Evolutionary conservation across 306 rosid species (phyloP), one percentile per base, ranked within the genome.

Genomic region (Astragalus membranaceus): DNA sequence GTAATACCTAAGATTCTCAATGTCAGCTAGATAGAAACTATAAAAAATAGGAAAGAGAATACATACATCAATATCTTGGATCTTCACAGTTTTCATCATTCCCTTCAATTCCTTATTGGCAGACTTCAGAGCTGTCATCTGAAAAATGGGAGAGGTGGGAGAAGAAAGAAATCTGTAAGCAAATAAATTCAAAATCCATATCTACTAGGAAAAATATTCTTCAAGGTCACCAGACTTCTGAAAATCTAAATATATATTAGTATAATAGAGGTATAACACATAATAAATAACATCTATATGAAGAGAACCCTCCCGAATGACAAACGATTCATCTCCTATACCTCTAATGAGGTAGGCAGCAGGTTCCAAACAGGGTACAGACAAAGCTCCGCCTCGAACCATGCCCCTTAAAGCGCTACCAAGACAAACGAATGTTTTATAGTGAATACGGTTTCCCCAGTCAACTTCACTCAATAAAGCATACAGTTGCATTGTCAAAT

Each of bases 51-150:
- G 52, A 50, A 52, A 62, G 79, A 80, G 29, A 78, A 49, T 75
- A 41, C 99, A 43, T 4, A 95, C 99, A 73, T 95, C 96, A 48
- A 95, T 87, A 46, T 95, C 96, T 81, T 95, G 99, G 66, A 95
- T 87, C 88, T 87, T 95, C 85, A 91, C 97, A 17, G 99, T 87
- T 85, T 89, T 95, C 99, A 95, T 91, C 99, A 91, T 89, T 67
- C 99, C 97, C 72, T 89, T 95, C 86, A 95, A 78, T 53, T 95
- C 99, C 89, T 87, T 91, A 85, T 95, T 95, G 17, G 97, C 99
- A 61, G 96, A 83, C 88, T 95, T 91, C 89, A 95, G 77, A 11
- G 97, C 95, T 65, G 99, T 52, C 96, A 95, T 87, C 97, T 89
- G 86, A 39, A 80, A 60, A 81, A 3, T 42, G 13, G 64, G 49